A percentile compares a stretch with the other conserved stretches of the same genome.
These are phyloP conservation scores for Sanguinoderma infundibulare DNA, from an alignment of 1,284 basidiomycete species.

Conservation along the genomic window DNA sequence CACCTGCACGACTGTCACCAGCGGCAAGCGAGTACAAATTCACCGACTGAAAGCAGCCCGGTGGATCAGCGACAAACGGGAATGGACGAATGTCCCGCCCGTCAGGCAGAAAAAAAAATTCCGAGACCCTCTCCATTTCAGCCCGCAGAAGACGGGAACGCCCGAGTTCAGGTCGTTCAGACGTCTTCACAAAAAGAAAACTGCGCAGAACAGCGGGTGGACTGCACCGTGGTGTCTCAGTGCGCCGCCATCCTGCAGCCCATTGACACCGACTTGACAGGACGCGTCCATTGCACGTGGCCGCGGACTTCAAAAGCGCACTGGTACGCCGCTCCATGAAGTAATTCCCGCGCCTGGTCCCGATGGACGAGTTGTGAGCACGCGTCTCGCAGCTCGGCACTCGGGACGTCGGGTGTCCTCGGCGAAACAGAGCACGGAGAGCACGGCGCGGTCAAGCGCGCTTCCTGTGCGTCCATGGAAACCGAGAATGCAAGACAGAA, in stretches of 20 bases:
- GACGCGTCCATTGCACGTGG: background rate
- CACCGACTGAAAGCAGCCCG: too few relatives aligned
- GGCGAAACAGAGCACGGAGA: background rate
- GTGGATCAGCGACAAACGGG: too few relatives aligned
- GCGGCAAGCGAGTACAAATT: too few relatives aligned
- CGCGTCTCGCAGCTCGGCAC: background rate
- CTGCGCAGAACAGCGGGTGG: background rate
- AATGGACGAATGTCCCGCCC: background rate
- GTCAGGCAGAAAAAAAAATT: background rate
- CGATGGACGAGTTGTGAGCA: background rate
- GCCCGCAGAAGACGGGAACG: background rate
- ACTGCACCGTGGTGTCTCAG: too few relatives aligned
- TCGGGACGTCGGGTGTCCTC: too few relatives aligned
- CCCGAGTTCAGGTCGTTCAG: background rate
- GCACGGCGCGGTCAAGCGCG: background rate
- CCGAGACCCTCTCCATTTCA: background rate
- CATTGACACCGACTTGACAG: background rate
- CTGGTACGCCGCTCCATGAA: too few relatives aligned
- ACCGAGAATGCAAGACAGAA: background rate
- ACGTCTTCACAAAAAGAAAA: background rate
- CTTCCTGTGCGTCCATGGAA: background rate
- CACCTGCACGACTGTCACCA: too few relatives aligned
- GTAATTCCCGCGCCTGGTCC: too few relatives aligned
- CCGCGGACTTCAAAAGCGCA: background rate
- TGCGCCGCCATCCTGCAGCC: too few relatives aligned